Percentiles rank a stretch among this genome's conserved stretches.
Conservation (phyloP, 78 protist genomes). For the Isochrysis galbana region DNA sequence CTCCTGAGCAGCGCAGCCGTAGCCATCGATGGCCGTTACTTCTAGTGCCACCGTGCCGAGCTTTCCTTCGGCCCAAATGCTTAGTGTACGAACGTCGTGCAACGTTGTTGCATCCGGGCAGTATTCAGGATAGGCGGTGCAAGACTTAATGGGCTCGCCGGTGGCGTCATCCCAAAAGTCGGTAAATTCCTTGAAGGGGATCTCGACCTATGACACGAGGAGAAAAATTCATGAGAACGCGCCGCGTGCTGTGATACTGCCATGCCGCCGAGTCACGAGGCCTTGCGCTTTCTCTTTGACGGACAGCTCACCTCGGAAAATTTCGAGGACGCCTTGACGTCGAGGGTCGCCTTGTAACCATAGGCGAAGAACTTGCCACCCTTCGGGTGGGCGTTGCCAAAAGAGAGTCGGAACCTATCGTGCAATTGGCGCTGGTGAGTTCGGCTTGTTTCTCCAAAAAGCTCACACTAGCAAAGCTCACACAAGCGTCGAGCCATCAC, state of each 20-base stretch:
- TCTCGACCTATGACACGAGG: background rate
- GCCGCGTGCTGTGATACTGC: too few species aligned
- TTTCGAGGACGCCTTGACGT: background rate
- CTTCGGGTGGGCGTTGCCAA: background rate
- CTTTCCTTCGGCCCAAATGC: conserved; percentile 9
- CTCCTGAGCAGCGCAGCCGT: too few species aligned
- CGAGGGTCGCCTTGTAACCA: background rate
- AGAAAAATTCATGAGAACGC: too few species aligned
- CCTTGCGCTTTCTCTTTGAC: too few species aligned
- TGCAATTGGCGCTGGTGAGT: too few species aligned
- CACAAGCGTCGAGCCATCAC: too few species aligned
- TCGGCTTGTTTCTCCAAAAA: too few species aligned
- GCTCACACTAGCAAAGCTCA: too few species aligned
- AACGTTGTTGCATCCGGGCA: background rate
- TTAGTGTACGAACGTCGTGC: background rate
- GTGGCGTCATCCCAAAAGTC: conserved; percentile 25
- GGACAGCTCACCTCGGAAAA: background rate
- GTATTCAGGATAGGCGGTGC: background rate
- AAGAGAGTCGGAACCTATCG: background rate
- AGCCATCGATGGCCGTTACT: background rate
- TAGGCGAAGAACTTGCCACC: conserved; percentile 2
- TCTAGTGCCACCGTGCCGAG: background rate
- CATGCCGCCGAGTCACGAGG: too few species aligned
- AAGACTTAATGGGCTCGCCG: background rate
- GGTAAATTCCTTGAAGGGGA: background rate